Evolutionary conservation across 257 asterid species (phyloP).

Genomic region (Buddleja alternifolia): DNA sequence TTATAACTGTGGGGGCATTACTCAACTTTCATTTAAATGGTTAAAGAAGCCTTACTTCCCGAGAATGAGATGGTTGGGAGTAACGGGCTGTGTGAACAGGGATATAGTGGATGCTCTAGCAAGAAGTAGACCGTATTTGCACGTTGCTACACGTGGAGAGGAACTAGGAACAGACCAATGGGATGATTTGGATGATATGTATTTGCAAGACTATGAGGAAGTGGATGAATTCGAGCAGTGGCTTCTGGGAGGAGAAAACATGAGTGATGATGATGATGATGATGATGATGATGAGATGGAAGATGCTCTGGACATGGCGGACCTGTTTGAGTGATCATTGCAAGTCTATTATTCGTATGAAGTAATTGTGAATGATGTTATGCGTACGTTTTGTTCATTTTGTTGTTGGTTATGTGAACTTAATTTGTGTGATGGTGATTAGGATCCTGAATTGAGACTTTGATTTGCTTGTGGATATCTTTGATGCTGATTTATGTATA

Average conservation of each 20-base stretch:
- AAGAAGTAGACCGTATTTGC: constrained; percentile 70
- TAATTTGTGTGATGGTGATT: constrained; percentile 3
- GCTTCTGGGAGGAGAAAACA: constrained; percentile 67
- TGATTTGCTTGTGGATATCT: constrained; percentile 5
- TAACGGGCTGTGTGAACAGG: constrained; percentile 60
- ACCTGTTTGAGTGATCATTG: constrained; percentile 36
- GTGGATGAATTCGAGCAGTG: constrained; percentile 82
- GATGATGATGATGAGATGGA: constrained; percentile 69
- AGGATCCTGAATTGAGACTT: neutral
- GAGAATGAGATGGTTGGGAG: constrained; percentile 88
- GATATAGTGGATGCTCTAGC: constrained; percentile 59
- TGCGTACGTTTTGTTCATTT: neutral
- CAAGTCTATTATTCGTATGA: neutral
- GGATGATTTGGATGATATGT: constrained; percentile 58
- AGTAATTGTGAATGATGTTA: neutral
- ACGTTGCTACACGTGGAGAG: constrained; percentile 69
- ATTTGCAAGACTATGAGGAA: constrained; percentile 68
- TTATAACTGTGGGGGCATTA: constrained; percentile 85
- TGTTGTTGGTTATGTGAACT: constrained; percentile 13
- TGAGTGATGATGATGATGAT: constrained; percentile 60
- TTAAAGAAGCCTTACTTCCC: constrained; percentile 91
- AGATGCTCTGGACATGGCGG: constrained; percentile 49
- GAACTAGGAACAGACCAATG: constrained; percentile 72
- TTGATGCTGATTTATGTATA: neutral
- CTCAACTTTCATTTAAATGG: constrained; percentile 79